phyloP scores from a whole-genome alignment of 75 land plant species.

The Adiantum capillusveneris region DNA sequence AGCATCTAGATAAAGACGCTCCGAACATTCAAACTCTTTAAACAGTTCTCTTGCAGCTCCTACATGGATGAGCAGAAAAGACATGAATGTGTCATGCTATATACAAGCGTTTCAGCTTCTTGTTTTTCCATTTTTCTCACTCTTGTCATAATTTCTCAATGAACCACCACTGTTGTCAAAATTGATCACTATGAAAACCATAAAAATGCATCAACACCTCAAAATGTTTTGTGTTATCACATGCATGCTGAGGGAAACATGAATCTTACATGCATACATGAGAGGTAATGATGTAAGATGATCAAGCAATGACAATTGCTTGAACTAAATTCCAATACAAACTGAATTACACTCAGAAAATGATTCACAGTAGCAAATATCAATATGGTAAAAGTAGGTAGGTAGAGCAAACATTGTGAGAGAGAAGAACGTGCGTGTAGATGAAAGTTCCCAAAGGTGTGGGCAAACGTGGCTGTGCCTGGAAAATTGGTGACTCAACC shows the following conservation, averaged over 20 bases:
- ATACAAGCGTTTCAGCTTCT: no score
- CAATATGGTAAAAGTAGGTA: no score
- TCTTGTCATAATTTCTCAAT: constrained; percentile 77
- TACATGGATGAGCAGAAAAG: no score
- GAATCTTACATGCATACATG: constrained; percentile 58
- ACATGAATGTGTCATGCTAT: no score
- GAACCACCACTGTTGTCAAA: constrained; percentile 85
- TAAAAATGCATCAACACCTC: background rate
- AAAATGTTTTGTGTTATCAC: no score
- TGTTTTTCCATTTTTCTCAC: constrained; percentile 54
- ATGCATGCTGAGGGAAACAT: background rate
- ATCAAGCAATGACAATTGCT: constrained; percentile 53
- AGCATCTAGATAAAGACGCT: constrained; percentile 54
- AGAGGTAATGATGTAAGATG: constrained; percentile 62
- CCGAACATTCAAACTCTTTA: constrained; percentile 70
- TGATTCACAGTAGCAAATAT: background rate
- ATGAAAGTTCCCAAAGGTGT: constrained; percentile 69
- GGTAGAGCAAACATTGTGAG: background rate
- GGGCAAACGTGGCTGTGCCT: constrained; percentile 61
- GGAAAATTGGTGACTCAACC: constrained; percentile 82
- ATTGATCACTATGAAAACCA: constrained; percentile 50
- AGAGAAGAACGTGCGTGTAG: constrained; percentile 53
- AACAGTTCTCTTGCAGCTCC: constrained; percentile 89
- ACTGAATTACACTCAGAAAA: background rate
- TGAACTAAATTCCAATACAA: constrained; percentile 34